These are phyloP conservation scores for Moesziomyces aphidis DNA, from an alignment of 1,284 basidiomycete species.

Conservation along the genomic window DNA sequence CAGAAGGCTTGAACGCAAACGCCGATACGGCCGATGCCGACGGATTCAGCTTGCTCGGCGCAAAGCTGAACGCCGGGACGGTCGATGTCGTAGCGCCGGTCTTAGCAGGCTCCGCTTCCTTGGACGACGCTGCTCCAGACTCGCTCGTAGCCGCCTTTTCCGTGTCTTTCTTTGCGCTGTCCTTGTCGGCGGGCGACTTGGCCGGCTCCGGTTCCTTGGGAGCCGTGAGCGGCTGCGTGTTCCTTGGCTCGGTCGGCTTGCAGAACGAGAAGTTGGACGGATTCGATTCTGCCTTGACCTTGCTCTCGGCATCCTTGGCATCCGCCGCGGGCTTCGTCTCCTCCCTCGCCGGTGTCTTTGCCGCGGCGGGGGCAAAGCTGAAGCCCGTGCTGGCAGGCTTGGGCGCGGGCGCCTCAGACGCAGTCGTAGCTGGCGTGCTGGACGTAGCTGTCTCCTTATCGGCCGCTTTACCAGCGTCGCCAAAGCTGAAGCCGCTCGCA, in stretches of 20 bases:
- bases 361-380: background rate
- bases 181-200: constrained; percentile 4
- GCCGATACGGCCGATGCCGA: constrained; percentile 22
- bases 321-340: constrained; percentile 1
- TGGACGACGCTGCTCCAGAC: background rate
- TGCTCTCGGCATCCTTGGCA: background rate
- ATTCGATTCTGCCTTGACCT: constrained; percentile 9
- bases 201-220: constrained; percentile 1
- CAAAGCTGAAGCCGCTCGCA: constrained; percentile 14
- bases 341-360: background rate
- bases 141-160: constrained; percentile 1
- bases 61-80: constrained; percentile 30
- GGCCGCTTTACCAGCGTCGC: background rate
- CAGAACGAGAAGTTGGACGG: constrained; percentile 28
- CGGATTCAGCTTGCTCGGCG: constrained; percentile 28
- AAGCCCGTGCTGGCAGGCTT: background rate
- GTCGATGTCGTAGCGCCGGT: constrained; percentile 1
- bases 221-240: constrained; percentile 22
- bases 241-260: constrained; percentile 32
- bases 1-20: constrained; percentile 25
- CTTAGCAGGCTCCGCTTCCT: background rate
- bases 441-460: background rate
- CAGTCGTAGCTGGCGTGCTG: too few species aligned
- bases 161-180: constrained; percentile 2
- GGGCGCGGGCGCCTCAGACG: background rate